Conservation (phyloP, 2,329 filamentous ascomycete species). For the Microcyclosporella mali region DNA sequence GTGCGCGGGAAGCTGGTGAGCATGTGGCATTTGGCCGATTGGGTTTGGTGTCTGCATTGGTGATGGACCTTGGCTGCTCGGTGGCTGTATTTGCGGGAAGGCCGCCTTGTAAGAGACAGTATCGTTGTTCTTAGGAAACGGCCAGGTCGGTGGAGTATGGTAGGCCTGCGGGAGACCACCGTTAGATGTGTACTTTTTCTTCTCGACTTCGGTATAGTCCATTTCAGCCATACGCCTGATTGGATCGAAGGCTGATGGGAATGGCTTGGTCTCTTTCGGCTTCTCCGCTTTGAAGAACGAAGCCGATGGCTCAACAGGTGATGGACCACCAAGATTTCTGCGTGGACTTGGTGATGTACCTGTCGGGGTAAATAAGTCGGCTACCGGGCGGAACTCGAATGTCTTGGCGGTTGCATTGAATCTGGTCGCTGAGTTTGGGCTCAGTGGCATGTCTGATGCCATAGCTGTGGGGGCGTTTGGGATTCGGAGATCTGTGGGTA, state of each 20-base stretch:
- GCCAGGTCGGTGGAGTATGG: slow-evolving; percentile 81
- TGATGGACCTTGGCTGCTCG: slow-evolving; percentile 51
- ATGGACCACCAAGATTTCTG: slow-evolving; percentile 27
- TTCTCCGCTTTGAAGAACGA: slow-evolving; percentile 26
- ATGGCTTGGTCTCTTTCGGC: slow-evolving; percentile 60
- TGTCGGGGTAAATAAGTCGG: slow-evolving; percentile 73
- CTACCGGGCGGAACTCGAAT: slow-evolving; percentile 79
- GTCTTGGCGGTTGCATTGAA: slow-evolving; percentile 63
- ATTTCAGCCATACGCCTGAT: slow-evolving; percentile 58
- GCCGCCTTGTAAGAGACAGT: slow-evolving; percentile 75
- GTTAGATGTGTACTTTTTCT: slow-evolving; percentile 64
- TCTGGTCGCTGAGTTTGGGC: slow-evolving; percentile 49
- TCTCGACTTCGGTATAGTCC: slow-evolving; percentile 51
- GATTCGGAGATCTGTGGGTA: slow-evolving; percentile 59
- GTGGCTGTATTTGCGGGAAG: slow-evolving; percentile 63
- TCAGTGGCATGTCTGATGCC: slow-evolving; percentile 31
- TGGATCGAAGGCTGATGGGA: slow-evolving; percentile 44
- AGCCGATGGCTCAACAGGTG: slow-evolving; percentile 15
- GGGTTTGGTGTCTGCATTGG: slow-evolving; percentile 54
- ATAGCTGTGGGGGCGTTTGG: slow-evolving; percentile 14
- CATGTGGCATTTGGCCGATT: slow-evolving; percentile 65
- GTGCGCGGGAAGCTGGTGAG: slow-evolving; percentile 77
- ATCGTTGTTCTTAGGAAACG: slow-evolving; percentile 60
- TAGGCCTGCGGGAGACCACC: slow-evolving; percentile 79
- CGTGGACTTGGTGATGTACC: slow-evolving; percentile 65